Evolutionary conservation across 352 stramenopile genomes (phyloP).

Genomic region (Pythium guiyangense): DNA sequence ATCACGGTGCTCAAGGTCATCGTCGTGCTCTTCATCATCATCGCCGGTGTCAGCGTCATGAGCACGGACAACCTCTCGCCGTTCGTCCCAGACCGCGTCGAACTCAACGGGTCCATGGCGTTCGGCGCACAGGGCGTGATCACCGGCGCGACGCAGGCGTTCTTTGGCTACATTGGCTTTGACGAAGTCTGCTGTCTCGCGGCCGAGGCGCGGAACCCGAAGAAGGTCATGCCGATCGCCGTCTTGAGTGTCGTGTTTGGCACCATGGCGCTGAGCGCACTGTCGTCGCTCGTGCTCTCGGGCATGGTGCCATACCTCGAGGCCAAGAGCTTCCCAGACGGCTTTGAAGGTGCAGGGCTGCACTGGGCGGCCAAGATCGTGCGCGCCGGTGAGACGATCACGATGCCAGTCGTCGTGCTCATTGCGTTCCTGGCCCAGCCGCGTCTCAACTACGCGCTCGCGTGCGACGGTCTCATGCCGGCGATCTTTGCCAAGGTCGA

Average conservation of each 20-base stretch:
- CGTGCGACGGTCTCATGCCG: constrained; percentile 92
- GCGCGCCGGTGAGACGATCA: constrained; percentile 60
- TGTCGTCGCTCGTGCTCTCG: constrained; percentile 86
- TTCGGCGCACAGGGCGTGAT: constrained; percentile 71
- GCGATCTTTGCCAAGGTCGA: constrained; percentile 77
- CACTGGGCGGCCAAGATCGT: constrained; percentile 48
- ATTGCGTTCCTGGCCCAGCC: constrained; percentile 93
- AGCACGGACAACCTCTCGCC: too few relatives aligned
- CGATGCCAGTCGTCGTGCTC: constrained; percentile 93
- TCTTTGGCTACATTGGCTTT: constrained; percentile 94
- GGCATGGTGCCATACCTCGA: constrained; percentile 68
- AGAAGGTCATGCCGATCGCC: constrained; percentile 70
- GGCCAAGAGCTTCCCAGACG: constrained; percentile 36
- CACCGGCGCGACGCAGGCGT: constrained; percentile 78
- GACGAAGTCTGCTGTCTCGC: constrained; percentile 92
- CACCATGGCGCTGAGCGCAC: constrained; percentile 55
- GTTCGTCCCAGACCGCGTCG: constrained; percentile 52
- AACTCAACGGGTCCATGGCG: constrained; percentile 14
- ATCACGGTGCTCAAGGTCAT: constrained; percentile 66
- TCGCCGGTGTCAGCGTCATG: constrained; percentile 80
- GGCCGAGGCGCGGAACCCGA: constrained; percentile 69
- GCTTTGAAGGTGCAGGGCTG: constrained; percentile 36
- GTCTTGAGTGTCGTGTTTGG: constrained; percentile 78
- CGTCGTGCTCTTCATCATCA: constrained; percentile 88
- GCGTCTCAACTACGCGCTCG: constrained; percentile 90